Base-by-base conservation (phyloP, 169 alveolate genomes). In the Theileria luwenshuni region DNA sequence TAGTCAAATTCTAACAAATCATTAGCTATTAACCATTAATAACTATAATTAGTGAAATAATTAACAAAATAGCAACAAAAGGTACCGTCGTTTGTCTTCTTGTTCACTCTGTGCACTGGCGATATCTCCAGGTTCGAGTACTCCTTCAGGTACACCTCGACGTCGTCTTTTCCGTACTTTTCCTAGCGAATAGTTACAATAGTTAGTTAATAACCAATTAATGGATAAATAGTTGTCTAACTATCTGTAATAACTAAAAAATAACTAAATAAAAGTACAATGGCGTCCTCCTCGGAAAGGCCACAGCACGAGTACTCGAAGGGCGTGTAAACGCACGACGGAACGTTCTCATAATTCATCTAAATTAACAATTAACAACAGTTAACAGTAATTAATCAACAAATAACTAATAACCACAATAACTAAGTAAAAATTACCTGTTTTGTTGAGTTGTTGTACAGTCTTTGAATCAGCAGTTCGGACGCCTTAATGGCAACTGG, bases 401-500 rank as follows among this genome's bases (percentile, higher is more conserved):
- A 8, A 3, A 25, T 5, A 8, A 23, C 33, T 23, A 68, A 25
- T 23, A 56, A 15, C 38, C 17, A 54, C 15, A 41, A 64, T 45
- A 0, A 65, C 38, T 67, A 28, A 1, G n/a, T 10, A 1, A 49
- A 23, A 64, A 61, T 64, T 70, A 85, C 84, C 19, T 77, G 62
- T 74, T 90, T 87, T 21, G 85, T 87, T 6, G 92, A 83, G 10
- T 88, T 90, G 12, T 91, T 95, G 59, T 92, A 97, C 32, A 98
- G 88, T 42, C 99, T 90, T 58, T 92, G 83, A n/a, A 98, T 96
- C 42, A 98, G 91, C n/a, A 94, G 75, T 65, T 92, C 96, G 10
- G 99, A 99, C 27, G 98, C 98, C 74, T 92, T 94, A 8, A 97
- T 93, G n/a, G 99, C 99, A 21, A 95, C 98, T 13, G 99, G 99